Base-by-base conservation (phyloP, 148 eudicot genomes). In the Amaranthus hypochondriacus region DNA sequence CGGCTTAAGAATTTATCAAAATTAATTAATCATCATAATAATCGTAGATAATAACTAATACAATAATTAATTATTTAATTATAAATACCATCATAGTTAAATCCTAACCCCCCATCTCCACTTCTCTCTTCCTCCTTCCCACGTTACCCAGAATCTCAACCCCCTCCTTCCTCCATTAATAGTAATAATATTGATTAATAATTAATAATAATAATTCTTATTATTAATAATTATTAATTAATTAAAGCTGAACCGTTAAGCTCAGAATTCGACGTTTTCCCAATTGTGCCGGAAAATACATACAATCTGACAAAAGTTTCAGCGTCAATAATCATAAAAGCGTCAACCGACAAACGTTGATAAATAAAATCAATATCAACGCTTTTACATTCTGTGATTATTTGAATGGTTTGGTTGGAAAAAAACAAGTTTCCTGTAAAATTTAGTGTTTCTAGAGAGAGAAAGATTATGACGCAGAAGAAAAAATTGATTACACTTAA, bases 401-500 rank as follows among this genome's bases (percentile, higher is more conserved):
- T 66, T 54, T 67, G 70, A 68, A 75, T 75, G 13, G 56, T 58
- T 75, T 67, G 56, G 21, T 48, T 66, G 43, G 44, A 52, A 8
- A 11, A 58, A 6, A 47, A 51, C 15, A 42, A 44, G 43, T 12
- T 28, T 8, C 15, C 13, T 51, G 54, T 63, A 47, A 61, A 13
- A 28, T 56, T 21, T 44, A 4, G 2, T 10, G 15, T 28, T 43
- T 14, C 10, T 14, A 52, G 67, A 74, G 72, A 68, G 39, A 66
- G 54, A 70, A 70, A 72, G 52, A 72, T 48, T 76, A 69, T 58
- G 76, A 84, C 79, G 93, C 86, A 79, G 84, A 87, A 77, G 76
- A 74, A 72, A 76, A 84, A 86, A 62, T 78, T 89, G 89, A 81
- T 70, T 63, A 82, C 83, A 58, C 53, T 91, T 73, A 80, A 67